These are phyloP conservation scores for Rhizopogon roseolus DNA, from an alignment of 768 basidiomycete genomes.

Conservation along the genomic window DNA sequence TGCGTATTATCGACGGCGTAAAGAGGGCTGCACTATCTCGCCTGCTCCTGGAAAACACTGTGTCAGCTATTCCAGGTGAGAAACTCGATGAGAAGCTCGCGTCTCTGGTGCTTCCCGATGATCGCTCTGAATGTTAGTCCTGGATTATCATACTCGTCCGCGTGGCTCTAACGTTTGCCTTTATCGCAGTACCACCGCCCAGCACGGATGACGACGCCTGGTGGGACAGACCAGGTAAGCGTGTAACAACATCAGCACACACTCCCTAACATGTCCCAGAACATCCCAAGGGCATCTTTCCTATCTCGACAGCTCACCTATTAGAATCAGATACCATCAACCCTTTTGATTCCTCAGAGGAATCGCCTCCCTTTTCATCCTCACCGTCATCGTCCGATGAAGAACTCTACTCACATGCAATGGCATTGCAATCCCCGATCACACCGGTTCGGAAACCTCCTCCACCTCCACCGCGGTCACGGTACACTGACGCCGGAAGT, in stretches of 20 bases:
- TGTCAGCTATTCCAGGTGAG: slow-evolving; percentile 60
- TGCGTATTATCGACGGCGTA: slow-evolving; percentile 72
- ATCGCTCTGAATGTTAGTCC: slow-evolving; percentile 23
- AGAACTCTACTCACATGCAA: slow-evolving; percentile 72
- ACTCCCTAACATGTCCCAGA: slow-evolving; percentile 32
- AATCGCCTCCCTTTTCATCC: slow-evolving; percentile 63
- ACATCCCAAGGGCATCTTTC: slow-evolving; percentile 52
- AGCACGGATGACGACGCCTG: slow-evolving; percentile 73
- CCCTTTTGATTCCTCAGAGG: slow-evolving; percentile 69
- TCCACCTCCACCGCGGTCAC: slow-evolving; percentile 19
- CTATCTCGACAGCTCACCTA: slow-evolving; percentile 34
- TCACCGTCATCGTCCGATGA: slow-evolving; percentile 84
- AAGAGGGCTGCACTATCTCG: slow-evolving; percentile 71
- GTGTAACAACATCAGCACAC: neutral
- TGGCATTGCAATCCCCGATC: slow-evolving; percentile 67
- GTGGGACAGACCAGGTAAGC: slow-evolving; percentile 73
- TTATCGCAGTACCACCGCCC: slow-evolving; percentile 68
- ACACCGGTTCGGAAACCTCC: slow-evolving; percentile 31
- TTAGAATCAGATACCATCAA: slow-evolving; percentile 33
- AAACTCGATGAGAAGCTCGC: slow-evolving; percentile 70
- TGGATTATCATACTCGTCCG: neutral
- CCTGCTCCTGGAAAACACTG: slow-evolving; percentile 59
- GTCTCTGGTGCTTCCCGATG: slow-evolving; percentile 42
- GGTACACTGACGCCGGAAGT: slow-evolving; percentile 5
- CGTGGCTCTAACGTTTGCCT: slow-evolving; percentile 2